Evolutionary conservation across 495 filamentous ascomycete species (phyloP).

Genomic region (Elaphomyces granulatus): DNA sequence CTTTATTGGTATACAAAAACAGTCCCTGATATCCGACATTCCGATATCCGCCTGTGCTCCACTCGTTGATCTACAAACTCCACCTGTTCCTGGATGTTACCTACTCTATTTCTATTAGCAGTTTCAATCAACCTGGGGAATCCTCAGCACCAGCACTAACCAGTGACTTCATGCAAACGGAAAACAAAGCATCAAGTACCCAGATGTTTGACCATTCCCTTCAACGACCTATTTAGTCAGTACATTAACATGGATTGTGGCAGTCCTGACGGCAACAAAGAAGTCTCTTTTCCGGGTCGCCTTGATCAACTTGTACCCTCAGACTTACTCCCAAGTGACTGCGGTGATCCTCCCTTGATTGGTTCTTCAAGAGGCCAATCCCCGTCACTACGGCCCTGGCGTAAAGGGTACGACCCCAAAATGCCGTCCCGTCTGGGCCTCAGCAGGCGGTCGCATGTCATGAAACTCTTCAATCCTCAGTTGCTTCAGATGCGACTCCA

Average conservation of each 20-base stretch:
- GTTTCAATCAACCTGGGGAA: constrained; percentile 12
- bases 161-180: constrained; percentile 24
- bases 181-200: constrained; percentile 27
- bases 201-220: constrained; percentile 36
- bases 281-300: constrained; percentile 28
- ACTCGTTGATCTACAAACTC: background rate
- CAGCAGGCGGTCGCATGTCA: constrained; percentile 22
- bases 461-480: constrained; percentile 27
- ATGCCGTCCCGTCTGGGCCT: constrained; percentile 15
- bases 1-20: constrained; percentile 1
- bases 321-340: constrained; percentile 29
- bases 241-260: constrained; percentile 34
- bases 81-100: constrained; percentile 8
- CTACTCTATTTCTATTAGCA: constrained; percentile 12
- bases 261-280: constrained; percentile 29
- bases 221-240: constrained; percentile 39
- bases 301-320: constrained; percentile 32
- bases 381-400: constrained; percentile 29
- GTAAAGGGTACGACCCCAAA: constrained; percentile 20
- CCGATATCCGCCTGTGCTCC: constrained; percentile 1
- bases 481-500: constrained; percentile 21
- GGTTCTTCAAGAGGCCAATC: constrained; percentile 24
- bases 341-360: constrained; percentile 32
- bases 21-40: too few species aligned
- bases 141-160: constrained; percentile 3